These are phyloP conservation scores for barrel medic (Medicago truncatula) DNA, from an alignment of 306 rosid genomes.

Conservation along the genomic window DNA sequence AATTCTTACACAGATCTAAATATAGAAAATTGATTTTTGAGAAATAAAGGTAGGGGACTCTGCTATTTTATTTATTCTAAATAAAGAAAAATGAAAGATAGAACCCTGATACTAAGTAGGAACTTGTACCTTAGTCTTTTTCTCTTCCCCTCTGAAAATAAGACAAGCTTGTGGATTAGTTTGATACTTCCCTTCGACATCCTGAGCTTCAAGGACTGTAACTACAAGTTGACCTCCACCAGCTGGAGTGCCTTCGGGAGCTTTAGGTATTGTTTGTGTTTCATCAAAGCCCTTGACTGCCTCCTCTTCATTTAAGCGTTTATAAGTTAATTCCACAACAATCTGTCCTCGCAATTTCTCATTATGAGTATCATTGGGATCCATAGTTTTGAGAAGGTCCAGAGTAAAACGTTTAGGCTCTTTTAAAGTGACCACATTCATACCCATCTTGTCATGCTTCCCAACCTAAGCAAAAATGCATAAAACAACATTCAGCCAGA, in stretches of 20 bases:
- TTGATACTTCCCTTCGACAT: slow-evolving; percentile 94
- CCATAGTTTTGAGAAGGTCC: slow-evolving; percentile 77
- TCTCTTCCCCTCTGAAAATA: slow-evolving; percentile 86
- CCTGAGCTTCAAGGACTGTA: slow-evolving; percentile 86
- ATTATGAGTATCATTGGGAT: slow-evolving; percentile 63
- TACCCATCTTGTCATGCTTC: slow-evolving; percentile 94
- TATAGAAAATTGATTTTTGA: too few species aligned
- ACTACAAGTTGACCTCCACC: slow-evolving; percentile 82
- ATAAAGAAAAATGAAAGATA: slow-evolving; percentile 9
- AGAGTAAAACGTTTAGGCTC: slow-evolving; percentile 69
- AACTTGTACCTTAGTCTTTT: slow-evolving; percentile 75
- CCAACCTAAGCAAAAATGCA: slow-evolving; percentile 56
- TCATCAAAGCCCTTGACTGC: slow-evolving; percentile 59
- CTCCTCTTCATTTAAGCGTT: slow-evolving; percentile 81
- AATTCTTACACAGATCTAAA: too few species aligned
- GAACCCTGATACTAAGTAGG: neutral
- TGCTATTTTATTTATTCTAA: slow-evolving; percentile 25
- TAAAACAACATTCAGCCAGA: slow-evolving; percentile 33
- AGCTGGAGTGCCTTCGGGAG: slow-evolving; percentile 83
- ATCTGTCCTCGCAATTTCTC: slow-evolving; percentile 84
- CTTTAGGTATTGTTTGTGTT: slow-evolving; percentile 51
- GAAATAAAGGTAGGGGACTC: slow-evolving; percentile 23
- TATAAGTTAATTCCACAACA: slow-evolving; percentile 74
- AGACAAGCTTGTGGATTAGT: slow-evolving; percentile 81
- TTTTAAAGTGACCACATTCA: slow-evolving; percentile 69